phyloP scores from a whole-genome alignment of 805 yeast genomes.

The Wickerhamiella slavikovae region DNA sequence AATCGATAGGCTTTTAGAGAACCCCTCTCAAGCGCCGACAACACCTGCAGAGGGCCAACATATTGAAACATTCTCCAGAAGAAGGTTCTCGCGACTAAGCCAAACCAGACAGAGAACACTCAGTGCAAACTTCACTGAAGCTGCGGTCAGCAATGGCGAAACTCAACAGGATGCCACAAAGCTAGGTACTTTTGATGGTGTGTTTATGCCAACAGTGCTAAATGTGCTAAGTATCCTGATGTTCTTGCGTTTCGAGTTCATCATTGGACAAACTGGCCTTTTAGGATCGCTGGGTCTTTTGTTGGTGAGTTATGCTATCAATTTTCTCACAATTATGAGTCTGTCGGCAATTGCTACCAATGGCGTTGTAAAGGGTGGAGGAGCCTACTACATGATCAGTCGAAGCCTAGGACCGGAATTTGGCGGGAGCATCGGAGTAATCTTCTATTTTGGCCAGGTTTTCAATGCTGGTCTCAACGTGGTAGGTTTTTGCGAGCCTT shows the following conservation, averaged over 20 bases:
- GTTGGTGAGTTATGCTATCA: conserved; percentile 54
- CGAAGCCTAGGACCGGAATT: conserved; percentile 93
- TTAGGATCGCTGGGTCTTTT: conserved; percentile 53
- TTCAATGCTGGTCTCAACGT: conserved; percentile 77
- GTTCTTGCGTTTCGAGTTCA: conserved; percentile 90
- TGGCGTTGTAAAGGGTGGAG: conserved; percentile 95
- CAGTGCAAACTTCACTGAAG: too few relatives aligned
- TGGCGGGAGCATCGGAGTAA: conserved; percentile 93
- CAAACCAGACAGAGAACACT: too few relatives aligned
- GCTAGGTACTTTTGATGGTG: conserved; percentile 70
- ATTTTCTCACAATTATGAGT: conserved; percentile 69
- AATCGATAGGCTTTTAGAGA: too few relatives aligned
- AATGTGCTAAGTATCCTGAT: conserved; percentile 85
- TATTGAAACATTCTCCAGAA: too few relatives aligned
- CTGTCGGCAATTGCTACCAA: conserved; percentile 93
- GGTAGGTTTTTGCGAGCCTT: conserved; percentile 86
- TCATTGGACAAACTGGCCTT: conserved; percentile 86
- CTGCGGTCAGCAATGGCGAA: too few relatives aligned
- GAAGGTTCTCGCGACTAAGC: too few relatives aligned
- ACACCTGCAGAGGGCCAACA: too few relatives aligned
- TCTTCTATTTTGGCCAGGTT: conserved; percentile 87
- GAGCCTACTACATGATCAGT: conserved; percentile 94
- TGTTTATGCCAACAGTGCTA: conserved; percentile 79
- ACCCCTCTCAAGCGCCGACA: too few relatives aligned
- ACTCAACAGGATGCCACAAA: too few relatives aligned